These are phyloP conservation scores for Diaporthe australafricana DNA, from an alignment of 2,329 filamentous ascomycete genomes.

Conservation along the genomic window DNA sequence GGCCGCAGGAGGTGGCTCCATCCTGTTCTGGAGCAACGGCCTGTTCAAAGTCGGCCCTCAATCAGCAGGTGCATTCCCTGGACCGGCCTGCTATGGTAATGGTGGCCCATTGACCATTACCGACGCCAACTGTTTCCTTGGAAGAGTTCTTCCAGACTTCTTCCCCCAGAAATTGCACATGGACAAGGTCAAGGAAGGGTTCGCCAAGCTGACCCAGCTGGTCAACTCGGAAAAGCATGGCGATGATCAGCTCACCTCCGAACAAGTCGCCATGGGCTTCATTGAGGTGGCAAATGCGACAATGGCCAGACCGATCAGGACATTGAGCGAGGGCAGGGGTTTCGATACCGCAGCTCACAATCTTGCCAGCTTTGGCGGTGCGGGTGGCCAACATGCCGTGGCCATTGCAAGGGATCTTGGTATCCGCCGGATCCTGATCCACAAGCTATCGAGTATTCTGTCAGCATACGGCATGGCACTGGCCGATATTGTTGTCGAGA, in stretches of 20 bases:
- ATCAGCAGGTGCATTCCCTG: slow-evolving; percentile 80
- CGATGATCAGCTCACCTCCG: slow-evolving; percentile 76
- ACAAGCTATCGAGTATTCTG: slow-evolving; percentile 84
- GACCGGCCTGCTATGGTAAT: slow-evolving; percentile 87
- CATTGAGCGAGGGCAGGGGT: slow-evolving; percentile 86
- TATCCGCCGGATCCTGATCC: slow-evolving; percentile 82
- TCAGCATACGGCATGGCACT: slow-evolving; percentile 90
- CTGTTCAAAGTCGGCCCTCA: slow-evolving; percentile 83
- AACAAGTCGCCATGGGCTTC: slow-evolving; percentile 87
- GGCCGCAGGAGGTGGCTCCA: slow-evolving; percentile 83
- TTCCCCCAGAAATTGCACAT: slow-evolving; percentile 65
- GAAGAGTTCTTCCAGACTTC: slow-evolving; percentile 83
- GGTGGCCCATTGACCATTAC: slow-evolving; percentile 86
- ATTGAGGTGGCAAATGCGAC: slow-evolving; percentile 87
- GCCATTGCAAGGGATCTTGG: slow-evolving; percentile 84
- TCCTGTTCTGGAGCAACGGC: slow-evolving; percentile 85
- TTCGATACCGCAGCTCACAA: slow-evolving; percentile 87
- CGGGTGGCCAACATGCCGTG: slow-evolving; percentile 86
- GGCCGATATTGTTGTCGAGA: slow-evolving; percentile 88
- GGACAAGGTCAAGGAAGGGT: slow-evolving; percentile 15
- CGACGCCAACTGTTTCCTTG: slow-evolving; percentile 85
- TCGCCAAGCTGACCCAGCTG: slow-evolving; percentile 69
- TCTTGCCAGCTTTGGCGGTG: slow-evolving; percentile 61
- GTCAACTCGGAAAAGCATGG: slow-evolving; percentile 80
- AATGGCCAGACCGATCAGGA: slow-evolving; percentile 87